A percentile compares a stretch with the other conserved stretches of the same genome.
Conservation (phyloP, 331 rosid genomes). For the Pyracantha coccinea region DNA sequence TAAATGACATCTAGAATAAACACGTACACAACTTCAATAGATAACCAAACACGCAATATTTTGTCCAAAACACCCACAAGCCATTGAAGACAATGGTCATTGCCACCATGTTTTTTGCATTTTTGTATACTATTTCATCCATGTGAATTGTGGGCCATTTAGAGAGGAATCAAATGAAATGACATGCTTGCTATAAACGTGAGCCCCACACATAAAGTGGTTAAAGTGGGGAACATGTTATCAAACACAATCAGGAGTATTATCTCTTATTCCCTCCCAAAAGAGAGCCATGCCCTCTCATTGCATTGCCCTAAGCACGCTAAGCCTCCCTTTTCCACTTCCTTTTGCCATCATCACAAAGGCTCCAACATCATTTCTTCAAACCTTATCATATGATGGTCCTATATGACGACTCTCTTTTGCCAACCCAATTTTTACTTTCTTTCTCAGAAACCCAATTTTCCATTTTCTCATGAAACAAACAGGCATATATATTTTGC, state of each 20-base stretch:
- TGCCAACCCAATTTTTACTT: slow-evolving; percentile 2
- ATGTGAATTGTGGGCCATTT: slow-evolving; percentile 5
- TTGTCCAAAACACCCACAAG: not conserved
- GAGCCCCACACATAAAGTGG: slow-evolving; percentile 32
- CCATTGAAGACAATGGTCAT: not conserved
- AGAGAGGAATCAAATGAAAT: not conserved
- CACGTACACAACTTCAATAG: not conserved
- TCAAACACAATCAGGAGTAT: slow-evolving; percentile 35
- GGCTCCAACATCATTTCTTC: slow-evolving; percentile 72
- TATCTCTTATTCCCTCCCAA: slow-evolving; percentile 37
- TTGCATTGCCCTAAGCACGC: slow-evolving; percentile 61
- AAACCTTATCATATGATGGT: slow-evolving; percentile 16
- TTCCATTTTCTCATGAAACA: slow-evolving; percentile 11
- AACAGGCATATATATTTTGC: not conserved
- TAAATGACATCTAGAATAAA: not conserved
- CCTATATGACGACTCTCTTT: not conserved
- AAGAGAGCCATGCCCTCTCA: not conserved
- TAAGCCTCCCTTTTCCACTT: slow-evolving; percentile 22
- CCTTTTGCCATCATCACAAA: slow-evolving; percentile 68
- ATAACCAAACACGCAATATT: too few species aligned
- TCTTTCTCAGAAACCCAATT: not conserved
- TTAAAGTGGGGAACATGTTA: slow-evolving; percentile 55
- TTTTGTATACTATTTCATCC: not conserved
- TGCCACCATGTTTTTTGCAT: not conserved
- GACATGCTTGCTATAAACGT: slow-evolving; percentile 29